Conservation (phyloP, 306 rosid species). For the Vigna angularis region DNA sequence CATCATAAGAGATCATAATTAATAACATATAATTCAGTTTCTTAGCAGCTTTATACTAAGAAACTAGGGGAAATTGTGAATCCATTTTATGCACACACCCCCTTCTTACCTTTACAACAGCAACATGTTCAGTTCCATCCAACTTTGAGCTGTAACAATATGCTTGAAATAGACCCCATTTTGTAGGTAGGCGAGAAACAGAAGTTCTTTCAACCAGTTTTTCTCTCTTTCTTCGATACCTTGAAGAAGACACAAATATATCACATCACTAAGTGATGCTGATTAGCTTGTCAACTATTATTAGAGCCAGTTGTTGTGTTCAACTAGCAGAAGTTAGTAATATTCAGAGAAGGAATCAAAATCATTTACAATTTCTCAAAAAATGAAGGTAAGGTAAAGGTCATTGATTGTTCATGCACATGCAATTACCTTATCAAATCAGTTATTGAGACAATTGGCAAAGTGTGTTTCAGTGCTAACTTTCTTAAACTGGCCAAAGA, state of each 20-base stretch:
- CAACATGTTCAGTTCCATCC: constrained; percentile 84
- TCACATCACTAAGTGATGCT: constrained; percentile 27
- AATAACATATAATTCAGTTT: not conserved
- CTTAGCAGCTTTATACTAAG: not conserved
- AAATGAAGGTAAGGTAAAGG: not conserved
- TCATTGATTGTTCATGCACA: not conserved
- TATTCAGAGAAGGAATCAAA: not conserved
- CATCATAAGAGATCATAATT: not conserved
- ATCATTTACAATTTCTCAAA: constrained; percentile 12
- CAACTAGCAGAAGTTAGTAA: not conserved
- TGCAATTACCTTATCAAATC: constrained; percentile 74
- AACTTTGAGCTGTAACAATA: constrained; percentile 78
- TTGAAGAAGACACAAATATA: constrained; percentile 31
- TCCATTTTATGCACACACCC: not conserved
- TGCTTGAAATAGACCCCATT: constrained; percentile 85
- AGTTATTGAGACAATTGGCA: constrained; percentile 83
- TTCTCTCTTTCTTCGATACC: constrained; percentile 89
- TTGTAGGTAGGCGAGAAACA: constrained; percentile 72
- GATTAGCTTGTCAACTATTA: constrained; percentile 8
- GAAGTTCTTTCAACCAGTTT: constrained; percentile 76
- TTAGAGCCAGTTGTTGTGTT: not conserved
- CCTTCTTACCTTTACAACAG: constrained; percentile 67
- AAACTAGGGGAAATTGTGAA: no score
- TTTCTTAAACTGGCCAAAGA: constrained; percentile 63
- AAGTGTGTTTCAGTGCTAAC: constrained; percentile 56